Evolutionary conservation across 1,139 yeast species (phyloP), one percentile per base, ranked within the genome.

Genomic region (Nakaseomyces delphensis): DNA sequence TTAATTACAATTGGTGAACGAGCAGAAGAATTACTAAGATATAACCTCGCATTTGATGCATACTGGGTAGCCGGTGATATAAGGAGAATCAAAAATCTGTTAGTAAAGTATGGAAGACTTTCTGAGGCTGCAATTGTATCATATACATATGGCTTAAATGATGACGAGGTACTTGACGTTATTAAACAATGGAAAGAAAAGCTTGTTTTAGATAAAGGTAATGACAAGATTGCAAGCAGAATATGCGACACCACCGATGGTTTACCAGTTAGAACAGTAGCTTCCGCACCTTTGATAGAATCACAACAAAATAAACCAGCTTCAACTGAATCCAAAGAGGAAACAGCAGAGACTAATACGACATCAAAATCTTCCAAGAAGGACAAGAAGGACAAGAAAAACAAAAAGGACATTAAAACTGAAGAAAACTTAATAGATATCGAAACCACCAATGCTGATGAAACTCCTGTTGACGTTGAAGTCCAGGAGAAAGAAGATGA

Each of bases 31-130:
- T 71, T 69, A 38, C 96, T 96, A 40, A 82, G 82, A 62, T 85
- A 79, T 64, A 91, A 91, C 61, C 71, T 91, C 49, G 96, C 98
- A 33, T 91, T 89, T 71, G 87, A 84, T 62, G 83, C 96, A 18
- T 78, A 80, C 64, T 91, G 97, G 97, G 70, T 79, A 44, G 74
- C 81, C 37, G 93, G 94, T 38, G 83, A 86, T 56, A 70, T 77
- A 37, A 66, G 69, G 19, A 71, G 72, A 39, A 83, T 93, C 54
- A 70, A 81, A 45, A 76, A 77, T 30, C 69, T 93, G 51, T 73
- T 91, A 55, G 69, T 74, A 44, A 72, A 75, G 59, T 76, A 87
- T 47, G 85, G 77, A 41, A 76, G 95, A 60, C 71, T 69, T 48
- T 71, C 95, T 3, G 98, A 91, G 64, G 96, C 96, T 23, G 76